A percentile compares a stretch with the other conserved stretches of the same genome.
These are phyloP conservation scores for Styphnolobium japonicum DNA, from an alignment of 306 rosid species.

Conservation along the genomic window DNA sequence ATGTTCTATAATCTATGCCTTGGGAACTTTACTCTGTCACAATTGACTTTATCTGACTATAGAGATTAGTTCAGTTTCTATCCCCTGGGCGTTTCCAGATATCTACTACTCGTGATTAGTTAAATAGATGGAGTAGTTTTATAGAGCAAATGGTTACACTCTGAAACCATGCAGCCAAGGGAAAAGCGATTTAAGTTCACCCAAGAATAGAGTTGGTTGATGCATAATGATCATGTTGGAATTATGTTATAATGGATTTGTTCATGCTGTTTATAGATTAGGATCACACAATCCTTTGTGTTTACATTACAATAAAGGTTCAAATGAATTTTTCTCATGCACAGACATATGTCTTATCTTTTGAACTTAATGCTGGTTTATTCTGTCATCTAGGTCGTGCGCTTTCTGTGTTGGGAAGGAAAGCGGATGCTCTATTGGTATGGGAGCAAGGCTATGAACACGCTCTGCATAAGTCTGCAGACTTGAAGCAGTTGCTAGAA, in stretches of 20 bases:
- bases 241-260: neutral
- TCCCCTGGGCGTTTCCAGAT: neutral
- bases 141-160: neutral
- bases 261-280: neutral
- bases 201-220: neutral
- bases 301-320: neutral
- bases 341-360: neutral
- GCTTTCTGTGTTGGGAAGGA: slow-evolving; percentile 72
- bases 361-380: neutral
- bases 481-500: slow-evolving; percentile 84
- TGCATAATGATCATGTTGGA: neutral
- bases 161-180: neutral
- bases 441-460: slow-evolving; percentile 90
- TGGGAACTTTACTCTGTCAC: slow-evolving; percentile 1
- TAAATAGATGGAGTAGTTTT: neutral
- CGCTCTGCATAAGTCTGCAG: slow-evolving; percentile 68
- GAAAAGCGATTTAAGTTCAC: neutral
- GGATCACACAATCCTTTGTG: neutral
- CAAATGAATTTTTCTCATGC: neutral
- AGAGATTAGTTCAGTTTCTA: neutral
- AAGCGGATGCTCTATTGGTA: slow-evolving; percentile 71
- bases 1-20: neutral
- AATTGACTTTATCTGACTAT: slow-evolving; percentile 27
- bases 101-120: neutral
- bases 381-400: slow-evolving; percentile 63